Conservation (phyloP, 2,329 filamentous ascomycete genomes). For the Sclerotinia borealis region DNA sequence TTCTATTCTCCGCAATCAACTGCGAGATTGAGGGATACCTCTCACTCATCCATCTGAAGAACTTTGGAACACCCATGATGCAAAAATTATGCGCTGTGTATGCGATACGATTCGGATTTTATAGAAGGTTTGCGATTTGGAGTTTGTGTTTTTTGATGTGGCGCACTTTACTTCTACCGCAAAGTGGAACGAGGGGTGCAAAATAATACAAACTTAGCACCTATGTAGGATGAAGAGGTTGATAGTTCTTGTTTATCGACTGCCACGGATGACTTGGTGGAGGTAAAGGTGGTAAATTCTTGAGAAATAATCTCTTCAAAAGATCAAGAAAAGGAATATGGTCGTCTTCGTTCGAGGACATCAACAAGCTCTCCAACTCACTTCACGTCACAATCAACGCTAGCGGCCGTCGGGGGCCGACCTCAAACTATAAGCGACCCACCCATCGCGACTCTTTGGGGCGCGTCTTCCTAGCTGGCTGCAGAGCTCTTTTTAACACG, state of each 20-base stretch:
- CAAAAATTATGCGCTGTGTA: background rate
- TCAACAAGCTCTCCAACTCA: conserved; percentile 5
- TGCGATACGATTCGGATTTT: background rate
- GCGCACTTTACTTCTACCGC: conserved; percentile 28
- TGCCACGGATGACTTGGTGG: background rate
- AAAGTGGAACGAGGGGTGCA: conserved; percentile 13
- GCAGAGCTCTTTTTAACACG: background rate
- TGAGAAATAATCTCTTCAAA: conserved; percentile 10
- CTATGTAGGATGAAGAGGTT: background rate
- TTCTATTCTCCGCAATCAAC: conserved; percentile 96
- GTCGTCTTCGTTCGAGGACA: background rate
- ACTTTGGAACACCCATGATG: conserved; percentile 48
- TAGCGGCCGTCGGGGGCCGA: conserved; percentile 7
- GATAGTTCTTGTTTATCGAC: background rate
- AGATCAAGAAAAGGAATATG: background rate
- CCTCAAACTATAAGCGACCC: conserved; percentile 18
- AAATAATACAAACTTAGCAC: background rate
- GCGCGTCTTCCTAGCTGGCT: conserved; percentile 8
- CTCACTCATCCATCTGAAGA: conserved; percentile 86
- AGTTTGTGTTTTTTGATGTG: conserved; percentile 13
- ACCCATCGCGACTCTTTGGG: conserved; percentile 9
- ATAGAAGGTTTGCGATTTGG: conserved; percentile 12
- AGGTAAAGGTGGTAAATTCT: background rate
- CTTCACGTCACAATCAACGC: background rate
- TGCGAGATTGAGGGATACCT: conserved; percentile 98